These are phyloP conservation scores for Hirschioporus abietinus DNA, from an alignment of 768 basidiomycete genomes.

Conservation along the genomic window DNA sequence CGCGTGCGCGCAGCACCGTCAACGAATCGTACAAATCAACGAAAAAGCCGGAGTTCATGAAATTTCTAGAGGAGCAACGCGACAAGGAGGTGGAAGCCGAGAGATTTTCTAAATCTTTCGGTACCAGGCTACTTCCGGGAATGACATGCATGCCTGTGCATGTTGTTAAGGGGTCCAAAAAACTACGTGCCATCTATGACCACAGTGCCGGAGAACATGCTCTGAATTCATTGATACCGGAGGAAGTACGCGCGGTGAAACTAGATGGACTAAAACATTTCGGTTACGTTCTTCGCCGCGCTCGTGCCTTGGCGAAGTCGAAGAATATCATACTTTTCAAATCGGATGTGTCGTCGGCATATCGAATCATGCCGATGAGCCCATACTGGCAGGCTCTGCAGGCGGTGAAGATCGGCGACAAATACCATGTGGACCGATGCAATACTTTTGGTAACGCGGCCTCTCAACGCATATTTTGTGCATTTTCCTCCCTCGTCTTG, in stretches of 20 bases:
- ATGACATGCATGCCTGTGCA: conserved; percentile 16
- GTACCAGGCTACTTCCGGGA: conserved; percentile 18
- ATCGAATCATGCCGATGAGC: conserved; percentile 30
- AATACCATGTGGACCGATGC: conserved; percentile 18
- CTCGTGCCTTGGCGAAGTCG: background rate
- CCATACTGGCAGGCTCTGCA: conserved; percentile 38
- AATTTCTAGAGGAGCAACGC: conserved; percentile 4
- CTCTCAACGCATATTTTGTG: conserved; percentile 12
- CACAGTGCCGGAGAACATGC: conserved; percentile 25
- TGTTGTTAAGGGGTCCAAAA: conserved; percentile 13
- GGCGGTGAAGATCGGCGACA: conserved; percentile 24
- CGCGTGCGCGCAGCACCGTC: background rate
- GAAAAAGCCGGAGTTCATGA: background rate
- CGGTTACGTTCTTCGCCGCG: background rate
- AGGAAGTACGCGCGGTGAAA: conserved; percentile 2
- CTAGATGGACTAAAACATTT: conserved; percentile 13
- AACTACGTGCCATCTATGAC: conserved; percentile 26
- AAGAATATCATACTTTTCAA: conserved; percentile 10
- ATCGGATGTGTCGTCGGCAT: conserved; percentile 25
- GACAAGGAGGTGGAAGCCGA: conserved; percentile 19
- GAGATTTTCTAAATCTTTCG: conserved; percentile 21
- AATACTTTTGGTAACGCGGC: conserved; percentile 14
- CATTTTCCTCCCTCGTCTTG: conserved; percentile 13
- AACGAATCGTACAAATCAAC: background rate
- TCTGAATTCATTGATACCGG: conserved; percentile 24